Evolutionary conservation across 73 alveolate genomes (phyloP).

Genomic region (Uronychia binucleata): DNA sequence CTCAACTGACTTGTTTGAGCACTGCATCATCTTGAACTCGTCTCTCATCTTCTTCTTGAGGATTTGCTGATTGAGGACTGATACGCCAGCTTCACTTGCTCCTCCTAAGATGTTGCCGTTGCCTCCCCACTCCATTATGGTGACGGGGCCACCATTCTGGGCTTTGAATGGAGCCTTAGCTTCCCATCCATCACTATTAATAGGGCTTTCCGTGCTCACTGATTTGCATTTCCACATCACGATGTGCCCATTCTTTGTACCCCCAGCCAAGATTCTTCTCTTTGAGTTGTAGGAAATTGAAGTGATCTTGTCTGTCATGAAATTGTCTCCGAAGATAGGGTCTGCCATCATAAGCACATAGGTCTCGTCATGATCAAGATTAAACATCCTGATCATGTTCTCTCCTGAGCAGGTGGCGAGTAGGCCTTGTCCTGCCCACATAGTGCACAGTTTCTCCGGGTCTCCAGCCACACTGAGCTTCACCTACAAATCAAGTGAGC

Average conservation of each 20-base stretch:
- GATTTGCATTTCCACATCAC: constrained; percentile 96
- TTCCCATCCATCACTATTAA: constrained; percentile 94
- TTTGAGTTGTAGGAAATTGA: constrained; percentile 81
- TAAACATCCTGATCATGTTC: constrained; percentile 94
- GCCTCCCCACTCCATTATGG: constrained; percentile 85
- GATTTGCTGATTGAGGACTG: constrained; percentile 84
- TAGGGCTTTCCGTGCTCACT: constrained; percentile 90
- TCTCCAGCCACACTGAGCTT: constrained; percentile 96
- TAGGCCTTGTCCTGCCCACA: constrained; percentile 96
- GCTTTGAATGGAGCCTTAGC: constrained; percentile 89
- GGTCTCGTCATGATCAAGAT: constrained; percentile 94
- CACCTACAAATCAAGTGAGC: constrained; percentile 5
- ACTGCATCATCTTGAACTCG: constrained; percentile 87
- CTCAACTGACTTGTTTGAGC: constrained; percentile 87
- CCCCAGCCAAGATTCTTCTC: constrained; percentile 91
- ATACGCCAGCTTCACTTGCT: constrained; percentile 65
- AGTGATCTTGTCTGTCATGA: constrained; percentile 85
- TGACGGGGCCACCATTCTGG: constrained; percentile 55
- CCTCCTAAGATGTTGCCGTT: constrained; percentile 86
- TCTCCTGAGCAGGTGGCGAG: constrained; percentile 96
- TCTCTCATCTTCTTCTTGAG: constrained; percentile 91
- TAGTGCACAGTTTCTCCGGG: constrained; percentile 90
- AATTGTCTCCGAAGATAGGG: constrained; percentile 79
- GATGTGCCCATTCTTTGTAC: constrained; percentile 93
- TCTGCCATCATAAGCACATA: constrained; percentile 94